phyloP scores from a whole-genome alignment of 2,329 filamentous ascomycete genomes.

The Fusarium fujikuroi region DNA sequence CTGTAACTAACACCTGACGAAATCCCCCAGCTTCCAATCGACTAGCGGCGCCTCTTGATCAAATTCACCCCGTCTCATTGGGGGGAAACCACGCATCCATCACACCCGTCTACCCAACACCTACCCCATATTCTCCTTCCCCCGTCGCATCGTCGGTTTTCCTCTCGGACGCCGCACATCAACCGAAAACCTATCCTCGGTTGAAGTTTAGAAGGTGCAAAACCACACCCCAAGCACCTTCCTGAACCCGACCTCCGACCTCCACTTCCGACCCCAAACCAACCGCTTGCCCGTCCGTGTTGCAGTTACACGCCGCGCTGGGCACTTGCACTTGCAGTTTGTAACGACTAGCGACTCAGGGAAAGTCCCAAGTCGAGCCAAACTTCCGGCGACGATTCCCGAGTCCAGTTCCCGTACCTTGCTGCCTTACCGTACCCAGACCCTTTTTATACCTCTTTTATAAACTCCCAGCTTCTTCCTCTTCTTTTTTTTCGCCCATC shows the following conservation, averaged over 20 bases:
- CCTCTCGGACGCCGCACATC: slow-evolving; percentile 42
- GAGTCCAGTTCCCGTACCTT: slow-evolving; percentile 33
- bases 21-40: slow-evolving; percentile 39
- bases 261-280: slow-evolving; percentile 32
- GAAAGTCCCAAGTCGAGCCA: slow-evolving; percentile 17
- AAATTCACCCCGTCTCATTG: slow-evolving; percentile 45
- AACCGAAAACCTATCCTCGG: slow-evolving; percentile 45
- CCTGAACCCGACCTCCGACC: slow-evolving; percentile 22
- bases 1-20: slow-evolving; percentile 25
- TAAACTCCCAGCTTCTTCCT: slow-evolving; percentile 38
- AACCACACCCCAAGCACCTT: slow-evolving; percentile 25
- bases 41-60: slow-evolving; percentile 42
- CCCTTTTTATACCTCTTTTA: slow-evolving; percentile 41
- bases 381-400: slow-evolving; percentile 39
- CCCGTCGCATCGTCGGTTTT: slow-evolving; percentile 42
- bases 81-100: slow-evolving; percentile 31
- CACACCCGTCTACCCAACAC: neutral
- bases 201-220: slow-evolving; percentile 19
- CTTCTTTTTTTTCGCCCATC: slow-evolving; percentile 41
- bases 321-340: slow-evolving; percentile 27
- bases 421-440: slow-evolving; percentile 10
- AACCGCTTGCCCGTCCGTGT: slow-evolving; percentile 24
- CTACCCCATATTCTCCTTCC: slow-evolving; percentile 35
- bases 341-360: neutral
- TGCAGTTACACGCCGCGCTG: slow-evolving; percentile 16